phyloP scores from a whole-genome alignment of 768 basidiomycete genomes.

The Kockovaella imperatae region DNA sequence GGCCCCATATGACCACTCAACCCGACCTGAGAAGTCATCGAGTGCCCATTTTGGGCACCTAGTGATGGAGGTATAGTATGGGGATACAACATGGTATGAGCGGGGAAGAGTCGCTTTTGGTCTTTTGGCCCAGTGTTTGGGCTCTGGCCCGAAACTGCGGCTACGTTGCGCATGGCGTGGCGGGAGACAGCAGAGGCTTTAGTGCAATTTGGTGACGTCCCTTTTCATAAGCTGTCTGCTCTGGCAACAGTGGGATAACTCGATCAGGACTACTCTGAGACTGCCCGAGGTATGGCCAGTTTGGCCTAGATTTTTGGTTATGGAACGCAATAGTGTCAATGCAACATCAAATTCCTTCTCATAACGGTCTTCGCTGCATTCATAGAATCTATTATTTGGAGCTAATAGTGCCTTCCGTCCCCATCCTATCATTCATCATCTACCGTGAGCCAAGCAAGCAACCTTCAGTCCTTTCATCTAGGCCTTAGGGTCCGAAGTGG shows the following conservation, averaged over 20 bases:
- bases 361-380: no score
- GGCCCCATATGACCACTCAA: conserved; percentile 3
- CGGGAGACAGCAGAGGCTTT: conserved; percentile 45
- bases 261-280: conserved; percentile 47
- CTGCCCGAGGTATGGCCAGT: conserved; percentile 40
- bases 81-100: conserved; percentile 41
- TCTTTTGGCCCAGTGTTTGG: no score
- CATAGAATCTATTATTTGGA: no score
- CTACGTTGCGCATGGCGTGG: no score
- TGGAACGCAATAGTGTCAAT: neutral
- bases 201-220: conserved; percentile 47
- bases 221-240: neutral
- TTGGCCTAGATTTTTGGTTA: conserved; percentile 40
- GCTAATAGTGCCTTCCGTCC: no score
- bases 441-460: no score
- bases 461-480: neutral
- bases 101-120: conserved; percentile 41
- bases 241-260: conserved; percentile 33
- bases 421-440: neutral
- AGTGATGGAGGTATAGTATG: conserved; percentile 17
- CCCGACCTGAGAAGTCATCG: conserved; percentile 24
- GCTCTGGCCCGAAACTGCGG: no score
- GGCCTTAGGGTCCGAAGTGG: neutral
- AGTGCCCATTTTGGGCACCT: conserved; percentile 4
- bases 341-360: no score